These are phyloP conservation scores for Fusarium ramigenum DNA, from an alignment of 2,329 filamentous ascomycete species.

Conservation along the genomic window DNA sequence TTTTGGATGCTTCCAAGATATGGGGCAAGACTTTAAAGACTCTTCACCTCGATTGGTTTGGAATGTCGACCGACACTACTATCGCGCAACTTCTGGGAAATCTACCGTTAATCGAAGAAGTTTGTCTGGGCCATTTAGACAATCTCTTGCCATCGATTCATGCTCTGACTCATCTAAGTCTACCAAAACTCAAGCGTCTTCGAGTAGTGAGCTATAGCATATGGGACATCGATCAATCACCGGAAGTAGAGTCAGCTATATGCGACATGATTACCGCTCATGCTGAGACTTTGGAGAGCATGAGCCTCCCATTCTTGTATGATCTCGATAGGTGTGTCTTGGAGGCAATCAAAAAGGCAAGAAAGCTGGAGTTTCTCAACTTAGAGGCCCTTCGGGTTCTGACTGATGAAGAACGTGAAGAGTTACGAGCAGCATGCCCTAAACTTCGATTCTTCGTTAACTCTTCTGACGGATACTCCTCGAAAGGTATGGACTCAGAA, in stretches of 20 bases:
- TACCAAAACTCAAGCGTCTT: not conserved
- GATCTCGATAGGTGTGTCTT: not conserved
- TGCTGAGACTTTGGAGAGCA: not conserved
- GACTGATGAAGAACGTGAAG: not conserved
- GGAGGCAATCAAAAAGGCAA: not conserved
- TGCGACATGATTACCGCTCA: not conserved
- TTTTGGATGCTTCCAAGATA: not conserved
- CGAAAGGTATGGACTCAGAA: not conserved
- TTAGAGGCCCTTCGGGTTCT: not conserved
- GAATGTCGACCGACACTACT: not conserved
- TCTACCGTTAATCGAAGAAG: not conserved
- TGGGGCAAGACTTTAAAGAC: not conserved
- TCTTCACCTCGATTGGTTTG: not conserved
- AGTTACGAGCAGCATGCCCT: not conserved
- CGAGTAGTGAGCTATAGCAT: not conserved
- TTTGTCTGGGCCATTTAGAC: not conserved
- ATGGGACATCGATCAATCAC: not conserved
- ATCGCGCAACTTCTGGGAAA: not conserved
- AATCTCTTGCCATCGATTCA: not conserved
- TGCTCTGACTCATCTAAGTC: not conserved
- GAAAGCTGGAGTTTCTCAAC: not conserved
- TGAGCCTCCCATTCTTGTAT: not conserved
- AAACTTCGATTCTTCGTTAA: not conserved
- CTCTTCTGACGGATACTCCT: fast-evolving
- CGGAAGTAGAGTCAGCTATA: not conserved